Base-by-base conservation (phyloP, 208 protist species). In the Leishmania aethiopica region DNA sequence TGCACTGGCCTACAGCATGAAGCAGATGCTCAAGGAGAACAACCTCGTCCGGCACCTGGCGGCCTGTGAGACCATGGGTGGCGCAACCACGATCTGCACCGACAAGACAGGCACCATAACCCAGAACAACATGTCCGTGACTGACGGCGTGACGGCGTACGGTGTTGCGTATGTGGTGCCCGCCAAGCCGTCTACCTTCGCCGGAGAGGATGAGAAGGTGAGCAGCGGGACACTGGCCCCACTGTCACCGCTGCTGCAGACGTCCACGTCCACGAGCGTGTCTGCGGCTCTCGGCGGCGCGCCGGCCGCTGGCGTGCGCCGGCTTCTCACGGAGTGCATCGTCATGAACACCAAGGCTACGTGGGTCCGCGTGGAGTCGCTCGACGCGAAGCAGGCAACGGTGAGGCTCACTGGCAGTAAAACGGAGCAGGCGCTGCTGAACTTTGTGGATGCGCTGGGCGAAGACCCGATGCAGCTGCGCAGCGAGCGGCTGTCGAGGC, bases 71-170 rank as follows among this genome's bases (percentile, higher is more conserved):
- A 99, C 98, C 8, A 99, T 99, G 98, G 98, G 98, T 47, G 90
- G 96, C 13, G 96, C 96, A 0, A 99, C 96, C 51, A 90, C 93
- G n/a, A 96, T 99, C 64, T 99, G 97, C 87, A 97, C 90, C 6
- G 98, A 99, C 87, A 98, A 98, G 82, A 97, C 96, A n/a, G 98
- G 98, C 15, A 99, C 98, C n/a, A 82, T 99, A 22, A 99, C 98
- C 42, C 69, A 83, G 45, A 97, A 98, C 77, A 76, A 93, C 55
- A 99, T 99, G 98, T 95, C 81, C 59, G 95, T 99, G 8, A 84
- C 85, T 2, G 70, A 88, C 75, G 91, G 88, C 80, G 91, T 89
- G 22, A 79, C 83, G 19, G 13, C 76, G 15, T 89, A 89, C 73
- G 80, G 66, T 8, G 70, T 55, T 3, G 66, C 78, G 19, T 82